Evolutionary conservation across 345 rosid species (phyloP).

Genomic region (Euphorbia lathyris): DNA sequence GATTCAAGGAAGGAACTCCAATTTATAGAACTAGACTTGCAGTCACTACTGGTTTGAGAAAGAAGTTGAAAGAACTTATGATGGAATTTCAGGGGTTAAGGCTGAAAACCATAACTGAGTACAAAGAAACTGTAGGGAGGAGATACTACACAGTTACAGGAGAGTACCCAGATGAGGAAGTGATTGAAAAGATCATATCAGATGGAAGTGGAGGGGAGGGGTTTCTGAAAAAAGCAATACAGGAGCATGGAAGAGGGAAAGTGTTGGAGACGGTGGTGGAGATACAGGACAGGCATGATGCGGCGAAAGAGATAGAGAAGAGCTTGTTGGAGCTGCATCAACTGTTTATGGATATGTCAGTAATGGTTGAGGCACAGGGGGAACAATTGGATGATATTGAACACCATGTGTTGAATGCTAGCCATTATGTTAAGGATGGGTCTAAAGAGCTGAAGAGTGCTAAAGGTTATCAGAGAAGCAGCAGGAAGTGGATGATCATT

Average conservation of each 20-base stretch:
- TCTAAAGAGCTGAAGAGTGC: constrained; percentile 70
- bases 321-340: constrained; percentile 92
- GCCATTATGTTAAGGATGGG: constrained; percentile 78
- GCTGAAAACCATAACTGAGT: constrained; percentile 88
- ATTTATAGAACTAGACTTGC: constrained; percentile 75
- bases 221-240: constrained; percentile 61
- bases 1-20: constrained; percentile 71
- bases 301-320: constrained; percentile 91
- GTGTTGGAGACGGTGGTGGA: constrained; percentile 88
- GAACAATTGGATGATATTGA: constrained; percentile 94
- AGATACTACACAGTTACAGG: constrained; percentile 93
- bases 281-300: constrained; percentile 86
- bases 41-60: constrained; percentile 73
- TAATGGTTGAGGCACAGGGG: constrained; percentile 91
- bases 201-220: constrained; percentile 71
- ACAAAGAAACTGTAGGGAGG: constrained; percentile 83
- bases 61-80: constrained; percentile 85
- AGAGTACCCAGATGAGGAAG: constrained; percentile 72
- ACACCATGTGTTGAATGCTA: constrained; percentile 80
- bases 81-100: constrained; percentile 91
- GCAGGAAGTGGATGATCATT: constrained; percentile 79
- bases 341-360: constrained; percentile 90
- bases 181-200: constrained; percentile 77
- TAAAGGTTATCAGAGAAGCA: constrained; percentile 60
- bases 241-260: constrained; percentile 93